Conservation (phyloP, 768 basidiomycete genomes). For the Suillus paluster region DNA sequence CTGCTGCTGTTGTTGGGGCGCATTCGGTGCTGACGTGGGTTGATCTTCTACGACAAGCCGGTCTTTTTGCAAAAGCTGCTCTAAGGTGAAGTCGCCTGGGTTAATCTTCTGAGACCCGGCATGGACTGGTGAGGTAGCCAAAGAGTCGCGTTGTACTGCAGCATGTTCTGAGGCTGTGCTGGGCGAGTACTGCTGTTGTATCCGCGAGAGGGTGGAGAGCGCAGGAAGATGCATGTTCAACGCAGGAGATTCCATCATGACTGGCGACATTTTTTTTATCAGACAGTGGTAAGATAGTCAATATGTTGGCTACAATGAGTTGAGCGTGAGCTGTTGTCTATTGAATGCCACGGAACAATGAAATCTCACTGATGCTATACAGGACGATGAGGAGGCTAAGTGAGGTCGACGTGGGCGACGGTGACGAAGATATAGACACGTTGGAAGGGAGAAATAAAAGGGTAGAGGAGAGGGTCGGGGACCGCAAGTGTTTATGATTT, state of each 20-base stretch:
- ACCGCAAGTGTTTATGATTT: slow-evolving; percentile 40
- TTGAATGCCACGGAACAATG: not conserved
- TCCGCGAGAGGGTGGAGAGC: slow-evolving; percentile 47
- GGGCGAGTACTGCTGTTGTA: slow-evolving; percentile 51
- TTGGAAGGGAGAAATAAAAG: slow-evolving; percentile 26
- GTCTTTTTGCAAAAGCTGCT: slow-evolving; percentile 38
- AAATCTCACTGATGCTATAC: slow-evolving; percentile 2
- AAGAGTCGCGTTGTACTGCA: slow-evolving; percentile 9
- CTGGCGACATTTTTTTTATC: slow-evolving; percentile 53
- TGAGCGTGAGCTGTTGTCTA: not conserved
- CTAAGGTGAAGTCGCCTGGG: slow-evolving; percentile 34
- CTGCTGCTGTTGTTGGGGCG: slow-evolving; percentile 25
- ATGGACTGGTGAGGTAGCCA: slow-evolving; percentile 23
- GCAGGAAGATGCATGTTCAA: slow-evolving; percentile 53
- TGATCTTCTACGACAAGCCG: slow-evolving; percentile 22
- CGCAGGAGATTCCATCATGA: slow-evolving; percentile 59
- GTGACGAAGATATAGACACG: slow-evolving; percentile 2
- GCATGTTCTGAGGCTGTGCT: slow-evolving; percentile 27
- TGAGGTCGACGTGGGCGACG: slow-evolving; percentile 7
- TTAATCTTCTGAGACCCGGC: slow-evolving; percentile 30
- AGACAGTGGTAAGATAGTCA: slow-evolving; percentile 35
- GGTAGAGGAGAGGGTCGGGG: slow-evolving; percentile 25
- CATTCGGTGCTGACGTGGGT: slow-evolving; percentile 19
- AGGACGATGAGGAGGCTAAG: not conserved
- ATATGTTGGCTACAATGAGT: slow-evolving; percentile 16